These are phyloP conservation scores for Podaxis sp. DNA, from an alignment of 768 basidiomycete genomes.

Conservation along the genomic window DNA sequence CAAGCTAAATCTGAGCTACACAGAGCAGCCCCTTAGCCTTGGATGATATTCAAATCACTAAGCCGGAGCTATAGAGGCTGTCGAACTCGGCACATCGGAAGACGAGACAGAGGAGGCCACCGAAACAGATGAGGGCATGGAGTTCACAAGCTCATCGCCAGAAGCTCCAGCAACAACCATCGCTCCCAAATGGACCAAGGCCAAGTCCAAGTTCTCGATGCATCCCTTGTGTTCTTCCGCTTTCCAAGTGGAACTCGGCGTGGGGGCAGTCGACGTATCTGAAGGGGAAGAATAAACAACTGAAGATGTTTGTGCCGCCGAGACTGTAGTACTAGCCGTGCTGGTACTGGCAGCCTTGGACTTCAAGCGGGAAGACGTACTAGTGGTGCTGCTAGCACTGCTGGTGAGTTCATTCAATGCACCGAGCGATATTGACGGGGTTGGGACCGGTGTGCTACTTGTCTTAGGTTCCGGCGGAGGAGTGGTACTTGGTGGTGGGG, in stretches of 20 bases:
- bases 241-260: slow-evolving; percentile 12
- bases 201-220: slow-evolving; percentile 6
- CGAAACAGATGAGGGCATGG: neutral
- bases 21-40: neutral
- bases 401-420: neutral
- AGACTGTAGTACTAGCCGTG: neutral
- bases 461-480: slow-evolving; percentile 10
- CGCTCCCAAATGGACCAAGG: slow-evolving; percentile 7
- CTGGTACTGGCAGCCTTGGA: neutral
- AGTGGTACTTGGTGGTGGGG: neutral
- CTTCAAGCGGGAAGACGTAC: neutral
- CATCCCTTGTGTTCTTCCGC: slow-evolving; percentile 7
- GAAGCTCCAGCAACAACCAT: slow-evolving; percentile 5
- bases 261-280: slow-evolving; percentile 7
- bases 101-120: neutral
- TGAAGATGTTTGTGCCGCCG: neutral
- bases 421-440: neutral
- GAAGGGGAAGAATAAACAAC: neutral
- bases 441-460: neutral
- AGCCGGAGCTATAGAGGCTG: neutral
- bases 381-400: neutral
- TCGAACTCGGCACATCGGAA: neutral
- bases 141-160: neutral
- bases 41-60: neutral
- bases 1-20: neutral